Conservation (phyloP, 495 filamentous ascomycete genomes). For the Penicillium angulare region DNA sequence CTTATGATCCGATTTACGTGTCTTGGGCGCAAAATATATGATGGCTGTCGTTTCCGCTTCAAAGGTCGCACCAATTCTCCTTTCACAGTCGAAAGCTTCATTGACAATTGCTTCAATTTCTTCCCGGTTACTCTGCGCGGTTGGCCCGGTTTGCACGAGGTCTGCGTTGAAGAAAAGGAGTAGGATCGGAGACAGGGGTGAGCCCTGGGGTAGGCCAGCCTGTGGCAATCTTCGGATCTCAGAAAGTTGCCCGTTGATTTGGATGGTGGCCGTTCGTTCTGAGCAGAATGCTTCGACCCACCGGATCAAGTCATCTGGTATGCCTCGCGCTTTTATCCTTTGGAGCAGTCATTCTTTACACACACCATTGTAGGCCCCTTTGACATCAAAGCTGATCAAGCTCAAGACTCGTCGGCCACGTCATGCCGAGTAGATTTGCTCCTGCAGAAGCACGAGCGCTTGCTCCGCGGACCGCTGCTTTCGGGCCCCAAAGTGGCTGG, state of each 20-base stretch:
- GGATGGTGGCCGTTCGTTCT: conserved; percentile 15
- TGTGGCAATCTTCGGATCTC: too few relatives aligned
- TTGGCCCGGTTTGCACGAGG: conserved; percentile 27
- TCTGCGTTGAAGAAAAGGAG: conserved; percentile 31
- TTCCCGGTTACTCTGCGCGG: conserved; percentile 17
- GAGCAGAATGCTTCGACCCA: conserved; percentile 35
- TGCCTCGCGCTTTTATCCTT: conserved; percentile 29
- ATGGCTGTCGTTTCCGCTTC: conserved; percentile 27
- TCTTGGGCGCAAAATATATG: conserved; percentile 9
- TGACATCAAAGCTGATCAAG: conserved; percentile 43
- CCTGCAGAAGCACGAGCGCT: conserved; percentile 25
- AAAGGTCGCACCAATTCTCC: conserved; percentile 24
- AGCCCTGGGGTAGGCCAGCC: too few relatives aligned
- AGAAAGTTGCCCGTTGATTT: too few relatives aligned
- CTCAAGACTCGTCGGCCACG: conserved; percentile 17
- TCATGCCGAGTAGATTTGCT: conserved; percentile 26
- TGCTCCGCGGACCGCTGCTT: conserved; percentile 12
- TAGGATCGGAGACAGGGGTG: conserved; percentile 32
- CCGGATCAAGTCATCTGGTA: conserved; percentile 25
- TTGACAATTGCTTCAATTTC: conserved; percentile 20
- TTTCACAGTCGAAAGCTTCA: conserved; percentile 23
- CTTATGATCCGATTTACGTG: conserved; percentile 17
- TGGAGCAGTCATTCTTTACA: conserved; percentile 30
- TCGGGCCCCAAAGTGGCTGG: conserved; percentile 7
- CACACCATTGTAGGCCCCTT: conserved; percentile 43